phyloP scores from a whole-genome alignment of 352 stramenopile species.

The Phytopythium vexans region DNA sequence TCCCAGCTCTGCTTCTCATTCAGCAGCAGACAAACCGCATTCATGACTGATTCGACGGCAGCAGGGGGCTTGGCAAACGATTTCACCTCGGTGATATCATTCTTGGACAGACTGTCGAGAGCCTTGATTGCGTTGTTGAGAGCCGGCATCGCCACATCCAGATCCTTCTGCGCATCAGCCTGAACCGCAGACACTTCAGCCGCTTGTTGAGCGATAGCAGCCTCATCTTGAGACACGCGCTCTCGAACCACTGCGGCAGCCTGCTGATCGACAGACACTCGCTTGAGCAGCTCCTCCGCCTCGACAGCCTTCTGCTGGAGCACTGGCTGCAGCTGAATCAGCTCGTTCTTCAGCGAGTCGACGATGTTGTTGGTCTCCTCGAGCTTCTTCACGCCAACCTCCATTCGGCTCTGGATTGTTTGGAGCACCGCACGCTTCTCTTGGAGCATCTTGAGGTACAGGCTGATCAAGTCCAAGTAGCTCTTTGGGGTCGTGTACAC shows the following conservation, averaged over 20 bases:
- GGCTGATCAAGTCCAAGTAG: constrained; percentile 95
- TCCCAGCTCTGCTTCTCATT: constrained; percentile 94
- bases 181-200: constrained; percentile 90
- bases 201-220: constrained; percentile 87
- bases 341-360: constrained; percentile 89
- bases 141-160: constrained; percentile 91
- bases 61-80: constrained; percentile 92
- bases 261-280: constrained; percentile 91
- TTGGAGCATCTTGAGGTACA: constrained; percentile 92
- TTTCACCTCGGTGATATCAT: constrained; percentile 94
- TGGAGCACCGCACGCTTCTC: constrained; percentile 82
- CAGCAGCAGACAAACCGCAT: constrained; percentile 91
- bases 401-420: constrained; percentile 87
- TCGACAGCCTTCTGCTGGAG: constrained; percentile 89
- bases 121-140: constrained; percentile 88
- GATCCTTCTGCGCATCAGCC: constrained; percentile 90
- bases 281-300: constrained; percentile 89
- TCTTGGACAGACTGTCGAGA: constrained; percentile 89
- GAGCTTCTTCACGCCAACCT: constrained; percentile 91
- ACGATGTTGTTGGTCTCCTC: constrained; percentile 94
- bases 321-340: constrained; percentile 91
- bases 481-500: constrained; percentile 97
- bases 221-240: constrained; percentile 89
- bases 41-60: constrained; percentile 93
- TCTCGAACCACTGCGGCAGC: constrained; percentile 87